Evolutionary conservation across 208 protist species (phyloP).

Genomic region (Leptomonas pyrrhocoris): DNA sequence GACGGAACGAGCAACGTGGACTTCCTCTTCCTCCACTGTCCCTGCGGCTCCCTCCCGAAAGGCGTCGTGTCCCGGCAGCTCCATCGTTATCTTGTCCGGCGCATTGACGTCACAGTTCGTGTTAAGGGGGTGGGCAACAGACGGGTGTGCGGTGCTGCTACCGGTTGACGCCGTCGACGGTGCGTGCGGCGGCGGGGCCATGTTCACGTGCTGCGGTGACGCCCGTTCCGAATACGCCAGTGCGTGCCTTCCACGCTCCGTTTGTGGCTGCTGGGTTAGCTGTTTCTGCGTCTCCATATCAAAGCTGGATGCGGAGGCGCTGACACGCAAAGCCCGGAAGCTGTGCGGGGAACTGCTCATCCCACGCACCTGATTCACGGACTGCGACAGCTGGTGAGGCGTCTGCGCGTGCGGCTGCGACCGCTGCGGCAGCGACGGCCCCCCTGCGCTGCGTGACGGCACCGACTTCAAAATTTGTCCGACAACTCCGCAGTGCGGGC

Average conservation of each 20-base stretch:
- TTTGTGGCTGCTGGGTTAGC: conserved; percentile 1
- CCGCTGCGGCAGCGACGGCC: background rate
- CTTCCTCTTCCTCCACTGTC: background rate
- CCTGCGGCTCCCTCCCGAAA: background rate
- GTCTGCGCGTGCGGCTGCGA: conserved; percentile 1
- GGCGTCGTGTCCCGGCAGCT: background rate
- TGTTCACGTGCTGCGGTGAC: background rate
- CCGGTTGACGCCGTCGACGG: background rate
- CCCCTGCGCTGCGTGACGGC: background rate
- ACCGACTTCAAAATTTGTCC: conserved; percentile 18
- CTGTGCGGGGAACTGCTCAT: conserved; percentile 8
- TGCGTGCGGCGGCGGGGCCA: conserved; percentile 2
- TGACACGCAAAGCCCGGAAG: background rate
- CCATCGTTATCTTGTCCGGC: conserved; percentile 4
- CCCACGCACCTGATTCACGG: conserved; percentile 3
- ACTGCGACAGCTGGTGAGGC: conserved; percentile 2
- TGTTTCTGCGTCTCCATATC: conserved; percentile 1
- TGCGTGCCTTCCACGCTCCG: conserved; percentile 2
- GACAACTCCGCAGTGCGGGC: conserved; percentile 24
- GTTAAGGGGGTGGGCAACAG: background rate
- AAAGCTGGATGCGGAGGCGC: conserved; percentile 2
- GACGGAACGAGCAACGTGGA: background rate
- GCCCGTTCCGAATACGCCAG: background rate
- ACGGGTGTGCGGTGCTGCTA: background rate
- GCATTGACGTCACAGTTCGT: background rate